A percentile compares a stretch with the other conserved stretches of the same genome.
These are phyloP conservation scores for Delphinella strobiligena DNA, from an alignment of 2,329 filamentous ascomycete species.

Conservation along the genomic window DNA sequence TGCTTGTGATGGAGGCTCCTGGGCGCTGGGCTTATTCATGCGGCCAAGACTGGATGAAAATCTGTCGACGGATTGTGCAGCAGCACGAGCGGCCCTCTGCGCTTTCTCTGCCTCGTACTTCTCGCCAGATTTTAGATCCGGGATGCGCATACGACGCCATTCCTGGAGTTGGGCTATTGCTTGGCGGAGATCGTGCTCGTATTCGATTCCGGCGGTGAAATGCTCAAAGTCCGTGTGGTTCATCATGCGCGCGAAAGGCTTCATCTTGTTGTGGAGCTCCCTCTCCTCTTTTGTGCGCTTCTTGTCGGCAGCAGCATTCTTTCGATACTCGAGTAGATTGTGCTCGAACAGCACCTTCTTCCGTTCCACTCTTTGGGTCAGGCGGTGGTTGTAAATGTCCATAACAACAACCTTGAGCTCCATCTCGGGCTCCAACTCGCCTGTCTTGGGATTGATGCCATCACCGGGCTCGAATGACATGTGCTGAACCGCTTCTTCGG, in stretches of 20 bases:
- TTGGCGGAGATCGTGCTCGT: conserved; percentile 81
- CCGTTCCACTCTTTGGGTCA: conserved; percentile 82
- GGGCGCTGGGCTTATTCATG: conserved; percentile 40
- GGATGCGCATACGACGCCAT: conserved; percentile 77
- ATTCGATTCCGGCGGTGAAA: conserved; percentile 72
- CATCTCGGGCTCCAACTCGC: conserved; percentile 87
- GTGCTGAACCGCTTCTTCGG: conserved; percentile 92
- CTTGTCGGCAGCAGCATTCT: conserved; percentile 83
- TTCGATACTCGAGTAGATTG: conserved; percentile 81
- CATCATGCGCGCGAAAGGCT: conserved; percentile 96
- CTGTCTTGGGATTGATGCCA: conserved; percentile 72
- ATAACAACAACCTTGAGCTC: conserved; percentile 96
- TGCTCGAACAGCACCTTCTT: conserved; percentile 98
- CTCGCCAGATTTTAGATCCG: conserved; percentile 73
- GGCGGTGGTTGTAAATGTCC: conserved; percentile 89
- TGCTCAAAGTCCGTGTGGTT: conserved; percentile 81
- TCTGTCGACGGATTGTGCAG: conserved; percentile 74
- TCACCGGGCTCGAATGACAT: conserved; percentile 98
- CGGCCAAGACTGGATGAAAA: conserved; percentile 36
- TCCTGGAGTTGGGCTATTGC: conserved; percentile 87
- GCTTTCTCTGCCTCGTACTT: conserved; percentile 89
- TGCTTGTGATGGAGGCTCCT: conserved; percentile 62
- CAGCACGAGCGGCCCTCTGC: conserved; percentile 50
- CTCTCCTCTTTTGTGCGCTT: conserved; percentile 91
- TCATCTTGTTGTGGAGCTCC: conserved; percentile 82